These are phyloP conservation scores for Myriangium duriaei DNA, from an alignment of 2,329 filamentous ascomycete genomes.

Conservation along the genomic window DNA sequence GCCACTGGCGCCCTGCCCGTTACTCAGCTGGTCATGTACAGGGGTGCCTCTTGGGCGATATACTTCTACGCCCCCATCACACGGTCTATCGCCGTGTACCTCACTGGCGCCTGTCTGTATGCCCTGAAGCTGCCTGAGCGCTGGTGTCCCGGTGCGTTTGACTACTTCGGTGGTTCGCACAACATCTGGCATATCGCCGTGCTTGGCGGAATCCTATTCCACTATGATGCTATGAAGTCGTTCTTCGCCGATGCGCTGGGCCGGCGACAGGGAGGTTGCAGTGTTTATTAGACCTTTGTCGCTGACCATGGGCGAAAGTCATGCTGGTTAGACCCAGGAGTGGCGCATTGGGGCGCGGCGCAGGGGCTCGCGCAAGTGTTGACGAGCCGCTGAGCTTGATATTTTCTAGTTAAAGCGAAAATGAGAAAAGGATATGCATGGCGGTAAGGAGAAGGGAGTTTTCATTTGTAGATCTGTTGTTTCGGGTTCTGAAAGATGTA, in stretches of 20 bases:
- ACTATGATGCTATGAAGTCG: conserved; percentile 90
- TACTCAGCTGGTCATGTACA: conserved; percentile 65
- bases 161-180: conserved; percentile 89
- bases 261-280: conserved; percentile 19
- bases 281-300: conserved; percentile 17
- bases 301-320: no score
- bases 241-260: conserved; percentile 57
- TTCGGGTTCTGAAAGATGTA: no score
- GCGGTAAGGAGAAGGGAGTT: no score
- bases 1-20: conserved; percentile 83
- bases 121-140: conserved; percentile 86
- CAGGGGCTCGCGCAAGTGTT: conserved; percentile 13
- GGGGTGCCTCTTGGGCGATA: conserved; percentile 67
- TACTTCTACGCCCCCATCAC: conserved; percentile 81
- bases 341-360: background rate
- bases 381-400: conserved; percentile 10
- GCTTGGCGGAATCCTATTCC: conserved; percentile 88
- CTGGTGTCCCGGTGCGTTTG: conserved; percentile 85
- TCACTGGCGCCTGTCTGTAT: conserved; percentile 74
- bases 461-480: no score
- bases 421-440: background rate
- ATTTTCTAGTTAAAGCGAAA: background rate
- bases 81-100: conserved; percentile 78
- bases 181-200: conserved; percentile 97
- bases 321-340: no score